Conservation (phyloP, 2,329 filamentous ascomycete genomes). For the Aureobasidium mangrovei region DNA sequence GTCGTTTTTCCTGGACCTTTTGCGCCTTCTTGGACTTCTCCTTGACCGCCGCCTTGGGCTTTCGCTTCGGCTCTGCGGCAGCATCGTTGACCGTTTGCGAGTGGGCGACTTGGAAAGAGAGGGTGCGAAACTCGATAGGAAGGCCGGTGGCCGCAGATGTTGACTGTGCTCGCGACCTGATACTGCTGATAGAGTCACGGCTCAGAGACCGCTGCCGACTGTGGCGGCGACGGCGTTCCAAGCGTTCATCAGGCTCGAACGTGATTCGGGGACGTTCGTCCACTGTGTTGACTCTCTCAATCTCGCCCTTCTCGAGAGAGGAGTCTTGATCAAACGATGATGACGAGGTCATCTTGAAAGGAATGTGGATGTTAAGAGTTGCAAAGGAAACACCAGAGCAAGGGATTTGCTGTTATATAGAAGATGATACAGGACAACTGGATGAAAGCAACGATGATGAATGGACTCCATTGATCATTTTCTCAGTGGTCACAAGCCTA, state of each 20-base stretch:
- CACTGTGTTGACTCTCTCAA: not conserved
- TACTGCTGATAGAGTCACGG: conserved; percentile 15
- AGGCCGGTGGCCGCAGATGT: conserved; percentile 11
- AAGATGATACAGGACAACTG: not conserved
- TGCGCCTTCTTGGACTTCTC: conserved; percentile 2
- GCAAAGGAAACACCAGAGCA: not conserved
- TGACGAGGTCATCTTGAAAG: conserved; percentile 4
- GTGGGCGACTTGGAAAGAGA: conserved; percentile 33
- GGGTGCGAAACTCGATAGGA: conserved; percentile 24
- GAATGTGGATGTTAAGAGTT: not conserved
- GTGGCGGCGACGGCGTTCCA: conserved; percentile 3
- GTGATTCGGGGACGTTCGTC: conserved; percentile 8
- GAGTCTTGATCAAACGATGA: conserved; percentile 1
- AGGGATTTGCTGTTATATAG: conserved; percentile 4
- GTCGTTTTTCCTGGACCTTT: conserved; percentile 11
- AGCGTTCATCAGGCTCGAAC: conserved; percentile 13
- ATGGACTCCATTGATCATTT: too few relatives aligned
- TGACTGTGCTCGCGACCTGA: conserved; percentile 11
- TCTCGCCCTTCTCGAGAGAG: conserved; percentile 6
- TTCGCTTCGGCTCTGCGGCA: conserved; percentile 15
- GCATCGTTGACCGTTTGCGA: conserved; percentile 28
- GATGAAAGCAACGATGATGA: not conserved
- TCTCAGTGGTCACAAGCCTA: not conserved
- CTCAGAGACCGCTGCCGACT: conserved; percentile 12
- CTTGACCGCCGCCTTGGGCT: not conserved